Conservation (phyloP, 1,139 yeast genomes). For the Candida sojae region DNA sequence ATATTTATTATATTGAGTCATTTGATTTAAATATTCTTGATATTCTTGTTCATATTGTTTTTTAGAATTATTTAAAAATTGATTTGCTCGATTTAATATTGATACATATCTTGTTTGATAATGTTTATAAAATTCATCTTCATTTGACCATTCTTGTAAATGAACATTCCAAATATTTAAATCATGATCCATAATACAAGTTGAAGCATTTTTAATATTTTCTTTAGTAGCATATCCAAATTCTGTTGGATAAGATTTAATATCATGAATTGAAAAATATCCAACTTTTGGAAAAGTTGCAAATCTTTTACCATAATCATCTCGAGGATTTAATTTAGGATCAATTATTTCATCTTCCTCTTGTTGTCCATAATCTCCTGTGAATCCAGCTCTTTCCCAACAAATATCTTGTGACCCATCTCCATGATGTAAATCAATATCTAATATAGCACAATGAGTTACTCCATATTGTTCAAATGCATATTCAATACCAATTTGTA, state of each 20-base stretch:
- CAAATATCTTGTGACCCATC: slow-evolving; percentile 90
- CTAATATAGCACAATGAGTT: slow-evolving; percentile 81
- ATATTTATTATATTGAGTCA: slow-evolving; percentile 30
- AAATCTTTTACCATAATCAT: slow-evolving; percentile 55
- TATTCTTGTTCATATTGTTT: slow-evolving; percentile 43
- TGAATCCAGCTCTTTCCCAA: slow-evolving; percentile 74
- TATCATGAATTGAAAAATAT: slow-evolving; percentile 82
- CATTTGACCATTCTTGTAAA: slow-evolving; percentile 63
- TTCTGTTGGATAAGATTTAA: slow-evolving; percentile 86
- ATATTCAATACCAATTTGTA: slow-evolving; percentile 80
- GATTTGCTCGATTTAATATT: slow-evolving; percentile 67
- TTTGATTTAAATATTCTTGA: slow-evolving; percentile 29
- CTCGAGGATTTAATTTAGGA: slow-evolving; percentile 35
- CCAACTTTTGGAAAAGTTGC: slow-evolving; percentile 70
- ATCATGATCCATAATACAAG: slow-evolving; percentile 80
- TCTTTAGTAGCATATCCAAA: slow-evolving; percentile 73
- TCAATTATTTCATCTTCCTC: slow-evolving; percentile 41
- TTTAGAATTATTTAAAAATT: slow-evolving; percentile 57
- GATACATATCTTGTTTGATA: slow-evolving; percentile 65
- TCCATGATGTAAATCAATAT: slow-evolving; percentile 89
- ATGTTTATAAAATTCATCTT: slow-evolving; percentile 64
- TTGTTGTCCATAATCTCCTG: slow-evolving; percentile 51
- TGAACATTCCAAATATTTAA: slow-evolving; percentile 86
- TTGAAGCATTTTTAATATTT: slow-evolving; percentile 73
- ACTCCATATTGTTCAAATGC: slow-evolving; percentile 66